These are phyloP conservation scores for Boletus reticuloceps DNA, from an alignment of 768 basidiomycete genomes.

Conservation along the genomic window DNA sequence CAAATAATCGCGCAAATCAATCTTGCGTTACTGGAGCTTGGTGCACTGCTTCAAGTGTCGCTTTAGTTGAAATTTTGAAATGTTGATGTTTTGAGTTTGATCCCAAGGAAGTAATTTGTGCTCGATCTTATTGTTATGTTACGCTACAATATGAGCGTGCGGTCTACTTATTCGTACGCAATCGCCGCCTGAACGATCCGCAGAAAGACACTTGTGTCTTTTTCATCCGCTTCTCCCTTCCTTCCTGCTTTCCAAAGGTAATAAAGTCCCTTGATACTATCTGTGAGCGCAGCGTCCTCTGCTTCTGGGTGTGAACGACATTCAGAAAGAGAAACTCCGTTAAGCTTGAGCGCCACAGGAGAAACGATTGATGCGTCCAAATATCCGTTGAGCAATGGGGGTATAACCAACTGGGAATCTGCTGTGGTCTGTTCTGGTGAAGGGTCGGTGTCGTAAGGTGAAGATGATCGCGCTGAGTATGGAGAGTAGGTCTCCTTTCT, in stretches of 20 bases:
- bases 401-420: slow-evolving; percentile 28
- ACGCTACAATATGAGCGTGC: background rate
- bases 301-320: slow-evolving; percentile 2
- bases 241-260: slow-evolving; percentile 53
- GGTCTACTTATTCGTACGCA: slow-evolving; percentile 10
- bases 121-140: background rate
- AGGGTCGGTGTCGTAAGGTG: slow-evolving; percentile 3
- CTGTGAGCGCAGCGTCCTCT: slow-evolving; percentile 44
- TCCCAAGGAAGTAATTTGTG: too few species aligned
- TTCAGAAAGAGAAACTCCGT: slow-evolving; percentile 7
- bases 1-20: slow-evolving; percentile 23
- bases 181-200: slow-evolving; percentile 34
- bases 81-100: too few species aligned
- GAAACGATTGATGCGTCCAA: slow-evolving; percentile 13
- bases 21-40: slow-evolving; percentile 26
- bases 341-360: slow-evolving; percentile 12
- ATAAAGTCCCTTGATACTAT: slow-evolving; percentile 56
- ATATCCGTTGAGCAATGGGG: slow-evolving; percentile 9
- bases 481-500: slow-evolving; percentile 17
- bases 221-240: slow-evolving; percentile 16
- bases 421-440: slow-evolving; percentile 13
- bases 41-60: slow-evolving; percentile 18
- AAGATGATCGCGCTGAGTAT: slow-evolving; percentile 4
- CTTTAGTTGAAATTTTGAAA: too few species aligned
- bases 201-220: slow-evolving; percentile 31